phyloP scores from a whole-genome alignment of 2,329 filamentous ascomycete species.

The Botrytis fabae region DNA sequence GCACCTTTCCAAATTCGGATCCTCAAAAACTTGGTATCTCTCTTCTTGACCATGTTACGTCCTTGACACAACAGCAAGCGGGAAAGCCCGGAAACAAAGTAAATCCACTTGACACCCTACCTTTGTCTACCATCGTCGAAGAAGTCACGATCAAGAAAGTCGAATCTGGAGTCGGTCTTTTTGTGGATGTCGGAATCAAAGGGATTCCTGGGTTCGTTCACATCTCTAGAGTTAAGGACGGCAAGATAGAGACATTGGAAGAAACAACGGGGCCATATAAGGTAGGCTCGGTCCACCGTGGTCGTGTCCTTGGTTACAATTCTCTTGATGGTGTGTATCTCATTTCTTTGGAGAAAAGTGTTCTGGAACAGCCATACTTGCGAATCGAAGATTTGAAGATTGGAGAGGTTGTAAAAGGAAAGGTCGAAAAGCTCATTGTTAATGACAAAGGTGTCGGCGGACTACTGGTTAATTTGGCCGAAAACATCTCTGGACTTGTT shows the following conservation, averaged over 20 bases:
- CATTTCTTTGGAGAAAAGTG: conserved; percentile 76
- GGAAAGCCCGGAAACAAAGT: conserved; percentile 48
- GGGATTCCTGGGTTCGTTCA: conserved; percentile 85
- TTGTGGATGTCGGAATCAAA: conserved; percentile 68
- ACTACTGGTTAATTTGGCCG: conserved; percentile 78
- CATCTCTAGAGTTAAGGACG: conserved; percentile 88
- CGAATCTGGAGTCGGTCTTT: conserved; percentile 77
- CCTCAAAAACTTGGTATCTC: conserved; percentile 85
- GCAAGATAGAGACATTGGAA: conserved; percentile 81
- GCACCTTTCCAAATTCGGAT: conserved; percentile 77
- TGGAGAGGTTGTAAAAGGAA: conserved; percentile 77
- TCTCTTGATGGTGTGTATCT: conserved; percentile 82
- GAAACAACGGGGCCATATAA: conserved; percentile 76
- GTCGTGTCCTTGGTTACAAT: conserved; percentile 84
- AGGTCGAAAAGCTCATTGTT: conserved; percentile 80
- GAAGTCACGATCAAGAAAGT: conserved; percentile 78
- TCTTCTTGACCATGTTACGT: conserved; percentile 77
- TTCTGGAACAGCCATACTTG: conserved; percentile 86
- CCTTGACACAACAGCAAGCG: conserved; percentile 51
- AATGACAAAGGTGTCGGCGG: conserved; percentile 77
- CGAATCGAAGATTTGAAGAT: conserved; percentile 87
- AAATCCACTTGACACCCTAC: conserved; percentile 58
- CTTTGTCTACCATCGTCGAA: conserved; percentile 74
- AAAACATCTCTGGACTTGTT: conserved; percentile 87
- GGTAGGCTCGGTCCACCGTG: conserved; percentile 74